A percentile compares a stretch with the other conserved stretches of the same genome.
Evolutionary conservation across 163 green algal species (phyloP).

Genomic region (Dunaliella salina): DNA sequence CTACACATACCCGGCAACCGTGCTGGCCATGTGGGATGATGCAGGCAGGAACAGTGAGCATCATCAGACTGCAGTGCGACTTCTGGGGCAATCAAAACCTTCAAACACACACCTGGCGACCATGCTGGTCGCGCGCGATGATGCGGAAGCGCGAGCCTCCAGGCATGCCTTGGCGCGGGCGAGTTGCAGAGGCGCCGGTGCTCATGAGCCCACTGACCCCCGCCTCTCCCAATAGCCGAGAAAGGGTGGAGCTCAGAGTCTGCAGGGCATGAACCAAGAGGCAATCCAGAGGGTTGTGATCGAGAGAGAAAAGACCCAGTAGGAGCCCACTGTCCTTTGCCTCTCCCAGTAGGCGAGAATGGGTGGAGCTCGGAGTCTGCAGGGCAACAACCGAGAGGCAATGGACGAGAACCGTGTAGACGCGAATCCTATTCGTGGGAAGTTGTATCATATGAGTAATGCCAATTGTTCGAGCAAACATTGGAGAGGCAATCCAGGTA

Average conservation of each 20-base stretch:
- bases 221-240: constrained; percentile 2
- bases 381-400: background rate
- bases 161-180: background rate
- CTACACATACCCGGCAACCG: too few relatives aligned
- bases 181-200: background rate
- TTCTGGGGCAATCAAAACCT: too few relatives aligned
- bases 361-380: background rate
- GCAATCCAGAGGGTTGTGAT: background rate
- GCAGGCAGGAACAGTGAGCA: too few relatives aligned
- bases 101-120: background rate
- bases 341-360: background rate
- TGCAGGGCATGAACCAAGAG: background rate
- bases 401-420: too few relatives aligned
- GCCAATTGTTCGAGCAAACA: too few relatives aligned
- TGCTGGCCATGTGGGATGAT: too few relatives aligned
- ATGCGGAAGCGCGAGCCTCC: constrained; percentile 3
- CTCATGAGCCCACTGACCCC: background rate
- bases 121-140: background rate
- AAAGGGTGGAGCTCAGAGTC: background rate
- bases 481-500: too few relatives aligned
- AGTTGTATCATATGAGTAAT: too few relatives aligned
- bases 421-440: too few relatives aligned
- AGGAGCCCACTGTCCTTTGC: too few relatives aligned
- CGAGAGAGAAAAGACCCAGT: too few relatives aligned
- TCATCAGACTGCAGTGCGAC: too few relatives aligned